These are phyloP conservation scores for Gardenia jasminoides DNA, from an alignment of 257 asterid species.

Conservation along the genomic window DNA sequence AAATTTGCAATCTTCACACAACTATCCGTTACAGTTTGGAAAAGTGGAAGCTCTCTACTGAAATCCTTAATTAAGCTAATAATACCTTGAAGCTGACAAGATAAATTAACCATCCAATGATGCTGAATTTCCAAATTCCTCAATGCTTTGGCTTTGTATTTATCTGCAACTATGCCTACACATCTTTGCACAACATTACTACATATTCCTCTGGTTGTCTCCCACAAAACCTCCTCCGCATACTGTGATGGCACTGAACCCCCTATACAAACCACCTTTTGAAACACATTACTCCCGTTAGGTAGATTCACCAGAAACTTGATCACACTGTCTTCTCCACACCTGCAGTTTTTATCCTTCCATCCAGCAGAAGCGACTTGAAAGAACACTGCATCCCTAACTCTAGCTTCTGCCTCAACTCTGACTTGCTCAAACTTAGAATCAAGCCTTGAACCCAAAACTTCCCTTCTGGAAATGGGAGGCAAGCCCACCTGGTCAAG, in stretches of 20 bases:
- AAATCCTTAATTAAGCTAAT: conserved; percentile 72
- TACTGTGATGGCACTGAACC: conserved; percentile 55
- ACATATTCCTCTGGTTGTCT: conserved; percentile 48
- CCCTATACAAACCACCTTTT: conserved; percentile 45
- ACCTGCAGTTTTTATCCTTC: conserved; percentile 39
- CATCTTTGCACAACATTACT: conserved; percentile 54
- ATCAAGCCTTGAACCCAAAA: conserved; percentile 56
- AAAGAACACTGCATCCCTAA: conserved; percentile 70
- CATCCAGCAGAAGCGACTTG: conserved; percentile 76
- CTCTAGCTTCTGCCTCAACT: conserved; percentile 54
- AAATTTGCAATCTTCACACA: conserved; percentile 64
- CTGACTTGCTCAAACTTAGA: conserved; percentile 66
- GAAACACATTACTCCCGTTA: conserved; percentile 70
- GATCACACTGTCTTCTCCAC: conserved; percentile 46
- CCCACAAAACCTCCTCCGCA: conserved; percentile 73
- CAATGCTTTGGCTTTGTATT: conserved; percentile 67
- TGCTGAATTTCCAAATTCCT: conserved; percentile 58
- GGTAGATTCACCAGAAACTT: conserved; percentile 69
- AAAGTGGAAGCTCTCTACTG: conserved; percentile 60
- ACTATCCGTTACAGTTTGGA: conserved; percentile 50
- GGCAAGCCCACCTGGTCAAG: conserved; percentile 77
- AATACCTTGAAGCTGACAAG: conserved; percentile 72
- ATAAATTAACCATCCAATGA: conserved; percentile 81
- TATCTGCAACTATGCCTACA: conserved; percentile 74
- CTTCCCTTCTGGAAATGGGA: conserved; percentile 45